Base-by-base conservation (phyloP, 2,329 filamentous ascomycete genomes). In the Phialophora tarda region DNA sequence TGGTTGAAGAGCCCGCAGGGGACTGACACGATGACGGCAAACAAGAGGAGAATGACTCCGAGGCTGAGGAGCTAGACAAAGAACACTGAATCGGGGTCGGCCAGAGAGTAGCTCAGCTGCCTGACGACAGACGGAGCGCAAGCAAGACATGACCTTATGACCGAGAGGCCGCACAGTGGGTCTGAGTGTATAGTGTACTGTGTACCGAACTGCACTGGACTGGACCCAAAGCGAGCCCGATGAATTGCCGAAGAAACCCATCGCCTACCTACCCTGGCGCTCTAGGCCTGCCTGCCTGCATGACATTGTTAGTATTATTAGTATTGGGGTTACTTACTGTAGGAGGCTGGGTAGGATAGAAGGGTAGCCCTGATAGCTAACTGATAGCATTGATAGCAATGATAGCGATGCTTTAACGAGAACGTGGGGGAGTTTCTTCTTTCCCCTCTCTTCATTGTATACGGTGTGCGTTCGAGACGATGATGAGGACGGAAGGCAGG, bases 371-470 rank as follows among this genome's bases (percentile, higher is more conserved):
- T 53, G 38, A 41, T 41, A 41, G 14, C 38, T 4, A n/a, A n/a
- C 7, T 23, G 48, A 51, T 55, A 55, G 51, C 24, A 32, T 32
- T 55, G 53, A 55, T 34, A 55, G 53, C 23, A 30, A 17, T 30
- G 51, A 55, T 30, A 30, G 51, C 28, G 53, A 55, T 55, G 53
- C 53, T 55, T 55, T n/a, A 30, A 55, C 53, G 7, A 51, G 3
- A 5, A 17, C 21, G n/a, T n/a, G n/a, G 4, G 14, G 8, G 10
- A 23, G 48, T 51, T 17, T 44, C 38, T n/a, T 7, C 2, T 41
- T 41, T 17, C 1, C 1, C 1, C 14, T 17, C 11, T 17, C 4
- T 41, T n/a, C 38, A n/a, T 41, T 41, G 34, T 41, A 17, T 4
- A 41, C 38, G 14, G 14, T 7, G 4, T 41, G 10, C 32, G 2